Percentiles rank a stretch among this genome's conserved stretches.
These are phyloP conservation scores for Pseudozyma thailandica DNA, from an alignment of 1,284 basidiomycete genomes.

Conservation along the genomic window DNA sequence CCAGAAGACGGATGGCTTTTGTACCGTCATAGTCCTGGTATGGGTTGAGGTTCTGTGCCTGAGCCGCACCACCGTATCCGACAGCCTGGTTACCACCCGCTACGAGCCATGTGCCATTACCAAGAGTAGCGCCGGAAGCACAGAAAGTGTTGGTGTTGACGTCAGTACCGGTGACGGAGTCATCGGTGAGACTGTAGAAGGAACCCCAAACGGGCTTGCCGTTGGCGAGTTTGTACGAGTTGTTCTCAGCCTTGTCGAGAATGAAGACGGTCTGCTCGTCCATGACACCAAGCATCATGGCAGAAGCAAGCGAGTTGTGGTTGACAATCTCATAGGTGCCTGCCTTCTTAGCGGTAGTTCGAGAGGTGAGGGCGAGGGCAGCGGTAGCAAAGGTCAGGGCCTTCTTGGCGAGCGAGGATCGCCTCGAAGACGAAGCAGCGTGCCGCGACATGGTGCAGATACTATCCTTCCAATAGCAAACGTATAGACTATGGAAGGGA, in stretches of 20 bases:
- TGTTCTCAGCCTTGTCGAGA: conserved; percentile 69
- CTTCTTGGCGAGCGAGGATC: conserved; percentile 29
- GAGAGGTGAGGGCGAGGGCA: conserved; percentile 35
- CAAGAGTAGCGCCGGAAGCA: conserved; percentile 66
- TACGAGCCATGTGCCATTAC: conserved; percentile 68
- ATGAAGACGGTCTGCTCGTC: conserved; percentile 67
- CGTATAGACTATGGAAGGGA: not conserved
- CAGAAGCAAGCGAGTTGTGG: conserved; percentile 61
- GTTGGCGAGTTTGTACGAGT: conserved; percentile 45
- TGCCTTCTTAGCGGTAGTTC: conserved; percentile 32
- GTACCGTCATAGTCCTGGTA: conserved; percentile 65
- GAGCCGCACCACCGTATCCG: conserved; percentile 57
- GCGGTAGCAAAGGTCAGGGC: conserved; percentile 26
- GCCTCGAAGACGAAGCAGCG: conserved; percentile 26
- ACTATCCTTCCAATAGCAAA: not conserved
- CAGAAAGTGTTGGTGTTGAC: conserved; percentile 69
- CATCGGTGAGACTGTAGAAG: conserved; percentile 56
- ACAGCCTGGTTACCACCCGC: conserved; percentile 69
- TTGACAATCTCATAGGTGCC: conserved; percentile 61
- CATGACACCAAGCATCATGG: conserved; percentile 67
- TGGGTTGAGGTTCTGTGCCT: conserved; percentile 38
- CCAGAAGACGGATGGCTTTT: conserved; percentile 62
- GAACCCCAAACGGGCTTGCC: conserved; percentile 63
- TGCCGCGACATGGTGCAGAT: conserved; percentile 20
- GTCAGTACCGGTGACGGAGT: conserved; percentile 55